Evolutionary conservation across 1,284 basidiomycete genomes (phyloP), one percentile per base, ranked within the genome.

Genomic region (Naganishia sp.): DNA sequence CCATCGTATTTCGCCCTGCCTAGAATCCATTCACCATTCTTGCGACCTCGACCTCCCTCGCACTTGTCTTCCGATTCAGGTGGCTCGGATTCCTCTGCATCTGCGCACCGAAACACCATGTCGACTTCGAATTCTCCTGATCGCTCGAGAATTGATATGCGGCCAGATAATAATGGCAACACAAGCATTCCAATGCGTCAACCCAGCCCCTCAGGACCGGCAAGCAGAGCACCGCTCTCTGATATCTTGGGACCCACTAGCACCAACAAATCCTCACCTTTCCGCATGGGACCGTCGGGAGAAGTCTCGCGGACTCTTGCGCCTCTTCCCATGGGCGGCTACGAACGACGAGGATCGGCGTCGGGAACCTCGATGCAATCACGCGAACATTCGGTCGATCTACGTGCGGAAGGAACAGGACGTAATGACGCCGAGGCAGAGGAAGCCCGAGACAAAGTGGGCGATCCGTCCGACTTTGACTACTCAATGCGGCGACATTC

Each of bases 401-500:
- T 18, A n/a, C 36, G 49, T 28, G 10, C 31, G 49, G 57, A 61
- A 16, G 48, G 57, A 6, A 44, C 11, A 57, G 46, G 36, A 42
- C 46, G 57, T 21, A 61, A 39, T n/a, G 57, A 61, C 9, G 18
- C 55, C n/a, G 60, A 67, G 33, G 55, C 61, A 39, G 66, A 67
- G 23, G 61, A 64, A 54, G 60, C 60, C n/a, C 56, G 66, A 49
- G 66, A 67, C 52, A 43, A 53, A 45, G 43, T 67, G 16, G 55
- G 61, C 25, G 46, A 46, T 39, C 66, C 60, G 6, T 31, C 56
- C 23, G 66, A 60, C 18, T 65, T 65, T 25, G 64, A 65, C 53
- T 65, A 57, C 39, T n/a, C 49, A 16, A 57, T 57, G 48, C 55
- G 64, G 2, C 48, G 64, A 13, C 64, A 65, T 54, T 65, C 64